Conservation (phyloP, 225 moss, liverwort and hornwort genomes). For the Pseudisothecium myosuroides region DNA sequence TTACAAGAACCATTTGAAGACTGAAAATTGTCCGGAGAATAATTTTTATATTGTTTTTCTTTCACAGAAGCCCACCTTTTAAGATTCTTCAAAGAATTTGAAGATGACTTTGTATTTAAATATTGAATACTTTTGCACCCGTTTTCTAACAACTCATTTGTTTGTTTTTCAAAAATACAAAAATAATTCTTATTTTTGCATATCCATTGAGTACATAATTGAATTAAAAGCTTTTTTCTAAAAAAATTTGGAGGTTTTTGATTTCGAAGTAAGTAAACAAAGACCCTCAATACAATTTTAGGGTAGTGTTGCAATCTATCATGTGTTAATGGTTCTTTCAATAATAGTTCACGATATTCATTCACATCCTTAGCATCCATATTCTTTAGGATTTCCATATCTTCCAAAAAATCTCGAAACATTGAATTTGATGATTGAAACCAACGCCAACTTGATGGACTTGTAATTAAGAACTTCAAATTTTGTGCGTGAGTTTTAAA, state of each 20-base stretch:
- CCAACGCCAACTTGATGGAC: conserved; percentile 37
- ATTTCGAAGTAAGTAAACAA: conserved; percentile 46
- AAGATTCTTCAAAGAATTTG: background rate
- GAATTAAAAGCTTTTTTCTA: conserved; percentile 5
- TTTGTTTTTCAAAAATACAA: conserved; percentile 23
- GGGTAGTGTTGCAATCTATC: conserved; percentile 39
- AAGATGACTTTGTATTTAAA: background rate
- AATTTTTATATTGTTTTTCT: background rate
- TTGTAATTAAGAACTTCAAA: conserved; percentile 19
- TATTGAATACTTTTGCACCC: background rate
- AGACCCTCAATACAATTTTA: conserved; percentile 36
- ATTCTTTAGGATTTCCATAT: conserved; percentile 29
- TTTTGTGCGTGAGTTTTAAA: conserved; percentile 1
- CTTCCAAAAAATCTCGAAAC: conserved; percentile 32
- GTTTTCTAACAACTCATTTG: background rate
- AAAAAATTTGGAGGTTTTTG: conserved; percentile 19
- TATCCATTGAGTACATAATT: conserved; percentile 33
- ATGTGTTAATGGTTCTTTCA: conserved; percentile 27
- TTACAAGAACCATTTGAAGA: background rate
- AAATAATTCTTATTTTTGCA: conserved; percentile 47
- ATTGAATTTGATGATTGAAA: conserved; percentile 36
- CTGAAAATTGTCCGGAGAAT: background rate
- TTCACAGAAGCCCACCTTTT: background rate
- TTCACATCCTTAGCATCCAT: conserved; percentile 39
- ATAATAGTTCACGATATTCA: conserved; percentile 36